Percentiles rank a stretch among this genome's conserved stretches.
These are phyloP conservation scores for Theileria annulata DNA, from an alignment of 169 alveolate genomes.

Conservation along the genomic window DNA sequence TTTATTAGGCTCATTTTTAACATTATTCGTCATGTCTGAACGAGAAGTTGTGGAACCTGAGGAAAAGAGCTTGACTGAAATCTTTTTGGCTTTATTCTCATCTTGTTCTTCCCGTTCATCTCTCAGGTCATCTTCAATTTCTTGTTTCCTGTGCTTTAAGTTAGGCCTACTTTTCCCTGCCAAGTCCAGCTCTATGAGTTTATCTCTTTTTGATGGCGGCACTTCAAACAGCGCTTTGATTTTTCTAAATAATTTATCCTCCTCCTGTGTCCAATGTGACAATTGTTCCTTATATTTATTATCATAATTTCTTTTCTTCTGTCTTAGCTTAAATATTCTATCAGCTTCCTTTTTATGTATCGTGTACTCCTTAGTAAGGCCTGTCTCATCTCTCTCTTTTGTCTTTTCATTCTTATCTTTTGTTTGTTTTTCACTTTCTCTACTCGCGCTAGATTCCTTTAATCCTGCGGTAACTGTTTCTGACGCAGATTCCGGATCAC, in stretches of 20 bases:
- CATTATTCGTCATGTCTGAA: not conserved
- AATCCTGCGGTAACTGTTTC: not conserved
- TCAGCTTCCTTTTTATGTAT: slow-evolving; percentile 69
- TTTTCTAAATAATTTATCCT: slow-evolving; percentile 59
- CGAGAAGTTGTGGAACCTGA: not conserved
- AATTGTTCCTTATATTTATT: slow-evolving; percentile 57
- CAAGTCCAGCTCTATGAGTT: slow-evolving; percentile 49
- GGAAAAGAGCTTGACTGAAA: not conserved
- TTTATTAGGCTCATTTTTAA: not conserved
- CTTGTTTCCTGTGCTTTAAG: slow-evolving; percentile 34
- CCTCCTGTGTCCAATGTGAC: slow-evolving; percentile 72
- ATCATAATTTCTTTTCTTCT: slow-evolving; percentile 61
- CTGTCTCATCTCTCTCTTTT: not conserved
- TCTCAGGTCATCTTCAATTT: slow-evolving; percentile 38
- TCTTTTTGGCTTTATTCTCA: slow-evolving; percentile 14
- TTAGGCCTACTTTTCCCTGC: slow-evolving; percentile 40
- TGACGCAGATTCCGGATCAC: not conserved
- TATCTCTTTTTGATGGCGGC: slow-evolving; percentile 37
- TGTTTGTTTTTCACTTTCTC: slow-evolving; percentile 15
- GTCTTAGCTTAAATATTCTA: slow-evolving; percentile 49
- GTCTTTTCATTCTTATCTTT: slow-evolving; percentile 16
- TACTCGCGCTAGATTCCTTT: slow-evolving; percentile 3
- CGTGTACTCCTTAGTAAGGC: slow-evolving; percentile 57
- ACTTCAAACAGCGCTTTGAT: slow-evolving; percentile 50
- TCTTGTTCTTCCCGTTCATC: slow-evolving; percentile 47